phyloP scores from a whole-genome alignment of 23 red algal genomes.

The Gracilaria caudata region DNA sequence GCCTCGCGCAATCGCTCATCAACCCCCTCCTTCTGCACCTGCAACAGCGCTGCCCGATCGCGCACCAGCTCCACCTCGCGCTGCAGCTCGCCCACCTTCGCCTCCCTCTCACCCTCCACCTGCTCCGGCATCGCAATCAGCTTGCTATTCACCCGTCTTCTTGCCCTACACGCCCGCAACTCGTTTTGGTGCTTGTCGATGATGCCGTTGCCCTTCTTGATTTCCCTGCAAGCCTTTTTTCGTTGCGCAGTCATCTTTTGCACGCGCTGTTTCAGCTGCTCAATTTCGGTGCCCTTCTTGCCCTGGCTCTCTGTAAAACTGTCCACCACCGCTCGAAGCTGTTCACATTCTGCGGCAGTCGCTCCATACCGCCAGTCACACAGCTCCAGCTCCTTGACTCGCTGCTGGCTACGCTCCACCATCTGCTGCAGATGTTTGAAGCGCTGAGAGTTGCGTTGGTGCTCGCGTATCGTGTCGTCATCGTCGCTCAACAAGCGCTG shows the following conservation, averaged over 20 bases:
- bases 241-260: neutral
- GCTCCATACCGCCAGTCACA: neutral
- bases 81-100: constrained; percentile 20
- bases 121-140: constrained; percentile 47
- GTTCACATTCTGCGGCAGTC: neutral
- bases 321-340: neutral
- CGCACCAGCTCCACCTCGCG: constrained; percentile 34
- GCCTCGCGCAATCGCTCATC: constrained; percentile 25
- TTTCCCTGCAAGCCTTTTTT: neutral
- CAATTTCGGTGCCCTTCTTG: neutral
- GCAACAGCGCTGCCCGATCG: constrained; percentile 32
- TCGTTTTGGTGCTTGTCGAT: constrained; percentile 27
- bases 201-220: constrained; percentile 26
- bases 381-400: neutral
- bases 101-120: constrained; percentile 10
- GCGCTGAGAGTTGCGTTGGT: neutral
- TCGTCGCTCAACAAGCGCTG: neutral
- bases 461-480: neutral
- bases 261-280: constrained; percentile 7
- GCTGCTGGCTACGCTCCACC: neutral
- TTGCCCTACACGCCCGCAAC: neutral
- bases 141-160: constrained; percentile 12
- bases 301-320: neutral
- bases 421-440: neutral
- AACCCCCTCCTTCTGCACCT: constrained; percentile 63